Conservation (phyloP, 2,329 filamentous ascomycete genomes). For the Xylariaceae sp. region DNA sequence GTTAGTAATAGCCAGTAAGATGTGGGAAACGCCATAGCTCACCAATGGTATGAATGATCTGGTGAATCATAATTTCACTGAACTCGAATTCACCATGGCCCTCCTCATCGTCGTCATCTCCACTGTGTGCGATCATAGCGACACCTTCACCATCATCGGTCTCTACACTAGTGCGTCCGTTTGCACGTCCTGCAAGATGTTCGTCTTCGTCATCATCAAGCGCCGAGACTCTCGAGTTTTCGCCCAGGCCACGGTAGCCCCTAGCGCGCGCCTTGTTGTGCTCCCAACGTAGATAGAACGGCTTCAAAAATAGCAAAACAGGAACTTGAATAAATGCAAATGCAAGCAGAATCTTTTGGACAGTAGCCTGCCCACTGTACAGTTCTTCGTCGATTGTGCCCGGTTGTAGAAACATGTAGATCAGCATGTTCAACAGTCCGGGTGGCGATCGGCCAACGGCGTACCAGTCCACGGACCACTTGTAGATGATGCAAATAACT, state of each 20-base stretch:
- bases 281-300: constrained; percentile 91
- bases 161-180: constrained; percentile 70
- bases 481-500: constrained; percentile 92
- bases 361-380: constrained; percentile 75
- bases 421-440: constrained; percentile 96
- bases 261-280: constrained; percentile 86
- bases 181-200: constrained; percentile 58
- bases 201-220: constrained; percentile 83
- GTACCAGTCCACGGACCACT: constrained; percentile 91
- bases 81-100: constrained; percentile 98
- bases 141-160: constrained; percentile 70
- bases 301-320: constrained; percentile 90
- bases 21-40: constrained; percentile 46
- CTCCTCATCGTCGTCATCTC: constrained; percentile 74
- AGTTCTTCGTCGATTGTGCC: constrained; percentile 75
- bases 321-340: constrained; percentile 88
- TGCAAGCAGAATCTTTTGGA: constrained; percentile 81
- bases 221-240: constrained; percentile 85
- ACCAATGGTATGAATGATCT: constrained; percentile 98
- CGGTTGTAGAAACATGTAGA: constrained; percentile 98
- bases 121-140: constrained; percentile 49
- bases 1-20: background rate
- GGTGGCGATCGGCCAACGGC: constrained; percentile 72
- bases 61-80: constrained; percentile 96
- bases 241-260: constrained; percentile 92